Evolutionary conservation across 768 basidiomycete genomes (phyloP).

Genomic region (Russula virescens): DNA sequence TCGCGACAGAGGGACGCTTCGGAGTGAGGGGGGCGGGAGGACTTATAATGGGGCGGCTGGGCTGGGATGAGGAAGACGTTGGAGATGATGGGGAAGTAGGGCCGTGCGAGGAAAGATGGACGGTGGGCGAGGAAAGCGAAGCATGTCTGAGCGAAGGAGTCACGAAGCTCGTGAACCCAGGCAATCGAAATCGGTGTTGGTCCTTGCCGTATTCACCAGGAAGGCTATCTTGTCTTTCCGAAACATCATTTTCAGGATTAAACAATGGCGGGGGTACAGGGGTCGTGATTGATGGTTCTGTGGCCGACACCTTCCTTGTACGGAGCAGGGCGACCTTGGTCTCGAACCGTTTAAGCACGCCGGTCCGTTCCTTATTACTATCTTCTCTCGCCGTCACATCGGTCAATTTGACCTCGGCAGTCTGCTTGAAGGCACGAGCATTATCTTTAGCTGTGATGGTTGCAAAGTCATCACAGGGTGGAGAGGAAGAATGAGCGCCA

Average conservation of each 20-base stretch:
- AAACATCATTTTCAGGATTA: neutral
- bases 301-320: slow-evolving; percentile 37
- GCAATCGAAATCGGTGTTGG: slow-evolving; percentile 34
- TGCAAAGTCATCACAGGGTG: slow-evolving; percentile 38
- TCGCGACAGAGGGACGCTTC: slow-evolving; percentile 14
- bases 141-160: slow-evolving; percentile 63
- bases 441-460: slow-evolving; percentile 33
- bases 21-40: slow-evolving; percentile 32
- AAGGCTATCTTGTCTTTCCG: neutral
- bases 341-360: slow-evolving; percentile 40
- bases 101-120: slow-evolving; percentile 58
- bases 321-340: slow-evolving; percentile 31
- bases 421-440: slow-evolving; percentile 2
- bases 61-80: slow-evolving; percentile 39
- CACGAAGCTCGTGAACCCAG: slow-evolving; percentile 53
- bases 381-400: slow-evolving; percentile 7
- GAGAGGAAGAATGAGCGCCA: slow-evolving; percentile 1
- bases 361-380: slow-evolving; percentile 28
- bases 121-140: slow-evolving; percentile 69
- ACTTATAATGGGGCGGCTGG: slow-evolving; percentile 40
- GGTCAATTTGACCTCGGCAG: slow-evolving; percentile 1
- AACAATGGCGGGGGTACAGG: slow-evolving; percentile 30
- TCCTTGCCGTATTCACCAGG: neutral
- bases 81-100: slow-evolving; percentile 48
- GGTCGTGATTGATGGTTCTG: slow-evolving; percentile 35